Evolutionary conservation across 805 yeast species (phyloP), one percentile per base, ranked within the genome.

Genomic region (Ogataea naganishii): DNA sequence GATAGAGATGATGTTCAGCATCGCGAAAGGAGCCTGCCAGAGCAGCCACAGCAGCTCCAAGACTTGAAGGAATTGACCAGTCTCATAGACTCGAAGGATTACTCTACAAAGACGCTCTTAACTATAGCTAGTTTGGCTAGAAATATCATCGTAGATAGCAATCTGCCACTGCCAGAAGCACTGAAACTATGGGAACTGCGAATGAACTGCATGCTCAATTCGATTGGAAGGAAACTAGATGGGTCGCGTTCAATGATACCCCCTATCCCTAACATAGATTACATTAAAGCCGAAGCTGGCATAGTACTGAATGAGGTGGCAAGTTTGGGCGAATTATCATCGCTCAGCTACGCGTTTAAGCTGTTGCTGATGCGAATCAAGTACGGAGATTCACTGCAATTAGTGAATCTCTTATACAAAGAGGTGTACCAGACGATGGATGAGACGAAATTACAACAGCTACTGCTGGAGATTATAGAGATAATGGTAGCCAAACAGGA

Each of bases 361-460:
- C 26, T 54, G 4, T 36, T 65, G 14, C 32, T 69, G 16, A 49
- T 64, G 19, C 47, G 69, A 31, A 48, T 70, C 30, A 66, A 60
- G 34, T 54, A 64, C 18, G 55, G 62, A 1, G 64, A 71, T 5
- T 65, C 59, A 33, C 31, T 66, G 34, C 41, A 49, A 17, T 40
- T 66, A 14, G 53, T 69, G 14, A 66, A 65, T 33, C 69, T 62
- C 26, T 43, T 60, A 23, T 70, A 65, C 46, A 60, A 58, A 33
- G 49, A 67, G 18, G 49, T 65, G 24, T 56, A 15, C 44, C 49
- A n/a, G 52, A 53, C 14, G 63, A 58, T 33, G 79, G 68, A 25
- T 69, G 81, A 78, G 70, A 70, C 40, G 60, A 72, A 40, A 59
- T 81, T 58, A 94, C 95, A 0, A 70, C 29, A 11, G 32, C 20